phyloP scores from a whole-genome alignment of 2,329 filamentous ascomycete genomes.

The Pseudodiploospora longispora region DNA sequence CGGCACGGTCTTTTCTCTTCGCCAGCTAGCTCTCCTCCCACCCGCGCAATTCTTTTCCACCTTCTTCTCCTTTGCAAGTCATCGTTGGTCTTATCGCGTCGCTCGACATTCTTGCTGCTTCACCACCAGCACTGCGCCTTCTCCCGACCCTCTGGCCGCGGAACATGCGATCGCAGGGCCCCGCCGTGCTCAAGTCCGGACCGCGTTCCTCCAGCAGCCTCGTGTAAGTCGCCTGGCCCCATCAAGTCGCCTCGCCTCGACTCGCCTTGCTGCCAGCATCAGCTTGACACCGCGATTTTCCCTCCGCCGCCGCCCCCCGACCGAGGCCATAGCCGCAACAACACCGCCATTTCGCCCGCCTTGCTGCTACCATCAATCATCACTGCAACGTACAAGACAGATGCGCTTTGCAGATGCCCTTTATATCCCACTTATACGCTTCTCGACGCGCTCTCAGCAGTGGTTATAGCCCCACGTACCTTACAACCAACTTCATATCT shows the following conservation, averaged over 20 bases:
- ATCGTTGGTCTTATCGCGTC: slow-evolving; percentile 21
- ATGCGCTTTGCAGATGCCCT: slow-evolving; percentile 3
- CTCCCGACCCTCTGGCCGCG: not conserved
- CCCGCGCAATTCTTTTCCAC: slow-evolving; percentile 19
- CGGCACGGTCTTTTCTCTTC: slow-evolving; percentile 6
- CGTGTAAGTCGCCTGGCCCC: slow-evolving; percentile 29
- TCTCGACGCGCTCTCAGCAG: slow-evolving; percentile 1
- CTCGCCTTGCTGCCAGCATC: not conserved
- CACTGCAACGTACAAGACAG: not conserved
- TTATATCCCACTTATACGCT: slow-evolving; percentile 6
- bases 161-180: slow-evolving; percentile 1
- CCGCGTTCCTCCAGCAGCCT: slow-evolving; percentile 11
- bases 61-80: slow-evolving; percentile 16
- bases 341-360: not conserved
- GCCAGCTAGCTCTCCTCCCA: slow-evolving; percentile 11
- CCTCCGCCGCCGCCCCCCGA: slow-evolving; percentile 2
- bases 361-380: not conserved
- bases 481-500: slow-evolving; percentile 7
- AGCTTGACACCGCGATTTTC: slow-evolving; percentile 12
- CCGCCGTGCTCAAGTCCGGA: slow-evolving; percentile 5
- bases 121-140: slow-evolving; percentile 6
- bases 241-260: slow-evolving; percentile 19
- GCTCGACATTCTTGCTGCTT: slow-evolving; percentile 15
- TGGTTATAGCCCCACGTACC: not conserved
- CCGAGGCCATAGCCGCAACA: not conserved